Evolutionary conservation across 2,329 filamentous ascomycete genomes (phyloP), one percentile per base, ranked within the genome.

Genomic region (Cladosporium velox): DNA sequence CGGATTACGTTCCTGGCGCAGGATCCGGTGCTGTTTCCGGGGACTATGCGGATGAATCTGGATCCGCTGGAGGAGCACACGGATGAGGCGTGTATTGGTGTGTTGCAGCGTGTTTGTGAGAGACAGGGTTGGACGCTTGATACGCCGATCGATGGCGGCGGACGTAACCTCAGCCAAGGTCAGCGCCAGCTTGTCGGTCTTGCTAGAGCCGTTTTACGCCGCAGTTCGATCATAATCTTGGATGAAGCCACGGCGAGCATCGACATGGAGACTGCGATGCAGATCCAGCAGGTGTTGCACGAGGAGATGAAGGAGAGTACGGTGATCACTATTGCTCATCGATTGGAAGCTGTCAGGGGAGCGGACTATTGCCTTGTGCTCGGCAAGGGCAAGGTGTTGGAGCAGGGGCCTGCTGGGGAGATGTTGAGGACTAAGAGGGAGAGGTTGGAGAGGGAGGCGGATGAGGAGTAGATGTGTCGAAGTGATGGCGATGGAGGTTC

Each of bases 241-340:
- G 88, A 90, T 71, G 88, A 90, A 71, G 87, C 87, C 2, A 89
- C 87, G 1, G 87, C 87, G 2, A 87, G 84, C 59, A 87, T 89
- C 68, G 88, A 90, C 73, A 81, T 83, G 62, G 86, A 88, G 68
- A 89, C 87, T 0, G 86, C 87, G 18, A 78, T 79, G 71, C 75
- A 83, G 66, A 86, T 88, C 55, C 84, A 87, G 72, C 77, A 79
- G 62, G 79, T 87, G 21, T 72, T 88, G 72, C 78, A 84, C 57
- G 83, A 85, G 70, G 85, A 87, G 75, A 79, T 87, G 80, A 79
- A 75, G 59, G 80, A 82, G 66, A 86, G 84, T 67, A 90, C 88
- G 0, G 87, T 90, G 15, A 83, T 90, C 65, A 88, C 85, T 0
- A 87, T 90, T 76, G 88, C 87, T 24, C 88, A 90, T 80, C 81